Base-by-base conservation (phyloP, 805 yeast species). In the Saccharomycopsis sp. region DNA sequence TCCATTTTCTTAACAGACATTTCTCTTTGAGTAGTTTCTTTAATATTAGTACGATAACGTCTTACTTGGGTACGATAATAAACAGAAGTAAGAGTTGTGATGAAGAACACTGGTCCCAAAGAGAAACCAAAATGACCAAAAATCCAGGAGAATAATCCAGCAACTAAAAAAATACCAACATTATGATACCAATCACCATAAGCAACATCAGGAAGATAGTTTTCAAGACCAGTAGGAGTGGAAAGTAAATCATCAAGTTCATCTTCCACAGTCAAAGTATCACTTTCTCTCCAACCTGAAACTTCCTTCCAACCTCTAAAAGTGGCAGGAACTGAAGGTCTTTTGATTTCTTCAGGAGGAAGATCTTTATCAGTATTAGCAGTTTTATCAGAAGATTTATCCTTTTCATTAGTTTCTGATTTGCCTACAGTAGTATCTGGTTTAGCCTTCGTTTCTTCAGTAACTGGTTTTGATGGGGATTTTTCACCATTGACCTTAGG, bases 101-200 rank as follows among this genome's bases (percentile, higher is more conserved):
- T 64, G 48, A 87, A 68, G 54, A 86, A 83, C 32, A 86, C 75
- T 40, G 95, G 85, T 8, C 92, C 92, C 40, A 88, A 53, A 5
- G 87, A 75, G 51, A 88, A 79, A 35, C 75, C 68, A 48, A 82
- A 72, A 61, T 79, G 72, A 8, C 97, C 99, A 31, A 84, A 52
- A 2, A 79, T 50, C 78, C 89, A 88, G 3, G 94, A 83, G 13
- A 81, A 56, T 12, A 82, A 56, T 0, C 82, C 87, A 5, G 81
- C 86, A 18, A 70, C 57, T 23, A 81, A 65, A 43, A 86, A 63
- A 28, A 78, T 68, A 0, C 74, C 95, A n/a, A 79, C 78, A 39
- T 80, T 79, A 58, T 92, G 97, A 56, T 80, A 92, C 98, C 98
- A 92, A 56, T 92, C 97, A 39, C 98, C 98, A 52, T 82, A 84